Conservation (phyloP, 1,284 basidiomycete species). For the Ceraceosorus guamensis region DNA sequence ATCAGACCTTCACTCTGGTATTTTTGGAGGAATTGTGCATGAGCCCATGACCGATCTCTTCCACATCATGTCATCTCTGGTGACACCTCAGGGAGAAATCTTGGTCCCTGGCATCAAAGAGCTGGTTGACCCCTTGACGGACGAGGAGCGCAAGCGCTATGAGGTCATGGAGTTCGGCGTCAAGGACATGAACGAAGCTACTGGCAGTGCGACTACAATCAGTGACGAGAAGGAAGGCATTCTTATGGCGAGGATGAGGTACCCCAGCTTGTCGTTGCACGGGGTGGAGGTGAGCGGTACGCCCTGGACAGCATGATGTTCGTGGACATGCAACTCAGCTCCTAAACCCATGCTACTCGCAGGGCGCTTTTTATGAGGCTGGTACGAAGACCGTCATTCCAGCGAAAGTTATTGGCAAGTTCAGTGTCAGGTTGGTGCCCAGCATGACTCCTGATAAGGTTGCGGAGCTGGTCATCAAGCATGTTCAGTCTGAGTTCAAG, state of each 20-base stretch:
- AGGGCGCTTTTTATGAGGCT: constrained; percentile 71
- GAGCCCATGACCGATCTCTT: constrained; percentile 61
- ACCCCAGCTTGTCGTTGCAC: constrained; percentile 83
- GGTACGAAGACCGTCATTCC: constrained; percentile 85
- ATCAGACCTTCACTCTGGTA: constrained; percentile 80
- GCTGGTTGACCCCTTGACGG: constrained; percentile 69
- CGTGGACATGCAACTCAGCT: background rate
- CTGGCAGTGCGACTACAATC: constrained; percentile 69
- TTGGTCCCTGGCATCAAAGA: constrained; percentile 85
- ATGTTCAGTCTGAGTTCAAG: constrained; percentile 38
- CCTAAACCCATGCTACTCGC: background rate
- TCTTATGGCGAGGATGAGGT: constrained; percentile 68
- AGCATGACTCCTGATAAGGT: constrained; percentile 63
- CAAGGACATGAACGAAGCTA: constrained; percentile 70
- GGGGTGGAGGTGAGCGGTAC: constrained; percentile 71
- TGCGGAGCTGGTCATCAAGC: constrained; percentile 36
- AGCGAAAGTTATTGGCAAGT: constrained; percentile 70
- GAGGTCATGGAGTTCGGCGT: constrained; percentile 49
- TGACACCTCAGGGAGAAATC: constrained; percentile 73
- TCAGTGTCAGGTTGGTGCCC: constrained; percentile 60
- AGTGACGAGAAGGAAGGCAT: constrained; percentile 74
- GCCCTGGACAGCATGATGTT: too few relatives aligned
- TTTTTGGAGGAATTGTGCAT: constrained; percentile 50
- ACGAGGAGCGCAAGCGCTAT: constrained; percentile 63
- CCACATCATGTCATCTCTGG: constrained; percentile 64